Percentiles rank a stretch among this genome's conserved stretches.
Conservation (phyloP, 179 eudicot genomes). For the Drosera spatulata region DNA sequence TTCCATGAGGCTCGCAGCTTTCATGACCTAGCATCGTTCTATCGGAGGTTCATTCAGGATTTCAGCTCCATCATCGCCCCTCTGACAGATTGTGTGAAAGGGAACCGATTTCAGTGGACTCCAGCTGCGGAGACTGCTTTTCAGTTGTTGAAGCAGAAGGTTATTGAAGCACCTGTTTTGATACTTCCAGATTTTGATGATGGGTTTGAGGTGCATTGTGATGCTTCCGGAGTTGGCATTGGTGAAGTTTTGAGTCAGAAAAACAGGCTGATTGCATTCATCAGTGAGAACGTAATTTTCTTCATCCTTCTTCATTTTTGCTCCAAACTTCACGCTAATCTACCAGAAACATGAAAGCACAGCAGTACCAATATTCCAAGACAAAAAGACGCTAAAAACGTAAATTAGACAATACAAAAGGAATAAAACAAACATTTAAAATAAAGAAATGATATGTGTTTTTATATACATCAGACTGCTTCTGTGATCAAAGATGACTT, state of each 20-base stretch:
- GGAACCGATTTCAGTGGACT: background rate
- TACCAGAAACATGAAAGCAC: too few relatives aligned
- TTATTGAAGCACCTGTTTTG: constrained; percentile 2
- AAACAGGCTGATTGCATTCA: constrained; percentile 1
- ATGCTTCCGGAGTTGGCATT: constrained; percentile 3
- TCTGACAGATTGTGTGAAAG: background rate
- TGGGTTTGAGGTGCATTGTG: constrained; percentile 4
- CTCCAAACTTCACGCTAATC: too few relatives aligned
- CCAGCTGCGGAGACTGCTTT: background rate
- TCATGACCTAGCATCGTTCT: constrained; percentile 5
- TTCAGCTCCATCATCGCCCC: background rate
- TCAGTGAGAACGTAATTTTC: too few relatives aligned
- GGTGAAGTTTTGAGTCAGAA: constrained; percentile 7
- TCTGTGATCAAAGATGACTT: constrained; percentile 25
- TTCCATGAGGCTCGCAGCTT: constrained; percentile 1
- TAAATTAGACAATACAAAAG: too few relatives aligned
- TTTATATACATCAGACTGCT: too few relatives aligned
- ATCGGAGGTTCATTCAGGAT: background rate
- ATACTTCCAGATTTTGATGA: background rate
- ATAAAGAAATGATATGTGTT: too few relatives aligned
- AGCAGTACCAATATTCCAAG: too few relatives aligned
- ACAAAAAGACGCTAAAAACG: too few relatives aligned
- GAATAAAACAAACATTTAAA: too few relatives aligned
- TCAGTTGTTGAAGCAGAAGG: background rate
- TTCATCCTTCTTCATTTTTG: too few relatives aligned